Percentiles rank a stretch among this genome's conserved stretches.
phyloP scores from a whole-genome alignment of 2,329 filamentous ascomycete species.

The Colletotrichum spinosum region DNA sequence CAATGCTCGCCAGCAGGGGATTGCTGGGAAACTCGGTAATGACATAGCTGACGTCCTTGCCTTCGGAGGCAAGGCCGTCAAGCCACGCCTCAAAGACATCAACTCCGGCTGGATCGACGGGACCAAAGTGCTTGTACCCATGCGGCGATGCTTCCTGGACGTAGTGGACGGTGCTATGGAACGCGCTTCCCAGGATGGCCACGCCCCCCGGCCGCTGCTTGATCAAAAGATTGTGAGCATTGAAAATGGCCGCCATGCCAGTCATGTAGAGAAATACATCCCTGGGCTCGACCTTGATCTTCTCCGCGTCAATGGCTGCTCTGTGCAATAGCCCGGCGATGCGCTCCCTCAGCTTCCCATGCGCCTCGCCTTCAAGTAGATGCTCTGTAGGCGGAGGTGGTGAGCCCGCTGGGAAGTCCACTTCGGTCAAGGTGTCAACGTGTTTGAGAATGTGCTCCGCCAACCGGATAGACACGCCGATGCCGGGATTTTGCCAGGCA shows the following conservation, averaged over 20 bases:
- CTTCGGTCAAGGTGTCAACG: constrained; percentile 48
- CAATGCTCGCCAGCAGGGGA: constrained; percentile 48
- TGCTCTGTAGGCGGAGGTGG: constrained; percentile 52
- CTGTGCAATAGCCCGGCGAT: constrained; percentile 56
- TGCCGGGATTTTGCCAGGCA: constrained; percentile 59
- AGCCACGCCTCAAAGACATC: constrained; percentile 59
- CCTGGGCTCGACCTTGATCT: constrained; percentile 42
- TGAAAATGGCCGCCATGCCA: constrained; percentile 65
- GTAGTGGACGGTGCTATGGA: constrained; percentile 61
- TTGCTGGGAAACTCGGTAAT: constrained; percentile 60
- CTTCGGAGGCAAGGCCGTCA: constrained; percentile 50
- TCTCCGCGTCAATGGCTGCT: constrained; percentile 47
- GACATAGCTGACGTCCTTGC: constrained; percentile 56
- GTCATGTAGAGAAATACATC: constrained; percentile 66
- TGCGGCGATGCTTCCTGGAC: constrained; percentile 57
- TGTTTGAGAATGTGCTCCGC: constrained; percentile 56
- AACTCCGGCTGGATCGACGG: constrained; percentile 55
- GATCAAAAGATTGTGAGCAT: constrained; percentile 52
- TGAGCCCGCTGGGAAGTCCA: constrained; percentile 43
- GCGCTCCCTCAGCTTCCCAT: constrained; percentile 52
- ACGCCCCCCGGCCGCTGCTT: constrained; percentile 48
- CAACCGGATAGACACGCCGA: constrained; percentile 58
- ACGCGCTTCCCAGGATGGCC: constrained; percentile 62
- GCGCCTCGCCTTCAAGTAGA: constrained; percentile 51
- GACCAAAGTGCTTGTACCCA: constrained; percentile 61